Percentiles rank a stretch among this genome's conserved stretches.
Evolutionary conservation across 306 rosid species (phyloP).

Genomic region (Arachis stenosperma): DNA sequence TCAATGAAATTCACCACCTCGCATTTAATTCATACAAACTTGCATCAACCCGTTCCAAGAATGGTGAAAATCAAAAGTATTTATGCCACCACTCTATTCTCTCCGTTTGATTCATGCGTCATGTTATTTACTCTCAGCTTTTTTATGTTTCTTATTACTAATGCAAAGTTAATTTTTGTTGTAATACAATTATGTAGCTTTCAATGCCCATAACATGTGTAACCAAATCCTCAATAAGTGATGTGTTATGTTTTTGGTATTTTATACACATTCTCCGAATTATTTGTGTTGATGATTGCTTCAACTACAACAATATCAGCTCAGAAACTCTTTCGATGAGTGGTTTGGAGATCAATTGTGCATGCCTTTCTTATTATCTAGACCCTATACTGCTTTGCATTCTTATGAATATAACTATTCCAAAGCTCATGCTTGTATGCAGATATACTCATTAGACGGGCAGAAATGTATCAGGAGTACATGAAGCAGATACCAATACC

Average conservation of each 20-base stretch:
- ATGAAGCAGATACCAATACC: conserved; percentile 90
- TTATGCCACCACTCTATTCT: neutral
- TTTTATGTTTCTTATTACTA: conserved; percentile 18
- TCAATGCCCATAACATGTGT: neutral
- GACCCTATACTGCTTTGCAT: conserved; percentile 10
- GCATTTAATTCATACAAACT: neutral
- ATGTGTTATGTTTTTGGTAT: neutral
- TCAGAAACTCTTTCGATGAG: neutral
- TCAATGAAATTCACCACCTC: neutral
- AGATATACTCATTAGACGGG: conserved; percentile 68
- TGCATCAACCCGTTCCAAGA: neutral
- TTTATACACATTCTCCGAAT: conserved; percentile 15
- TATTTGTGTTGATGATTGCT: conserved; percentile 11
- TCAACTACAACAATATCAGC: conserved; percentile 2
- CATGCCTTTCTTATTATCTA: neutral
- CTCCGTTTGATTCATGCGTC: neutral
- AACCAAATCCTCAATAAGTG: neutral
- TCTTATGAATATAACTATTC: conserved; percentile 10
- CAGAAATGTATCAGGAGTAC: conserved; percentile 92
- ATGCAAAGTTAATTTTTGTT: conserved; percentile 11
- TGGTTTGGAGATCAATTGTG: conserved; percentile 13
- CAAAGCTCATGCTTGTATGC: conserved; percentile 33
- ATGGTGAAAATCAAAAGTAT: neutral
- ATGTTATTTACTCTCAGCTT: neutral
- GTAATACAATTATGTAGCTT: neutral